Percentiles rank a stretch among this genome's conserved stretches.
Evolutionary conservation across 805 yeast genomes (phyloP).

Genomic region (Candida quercuum): DNA sequence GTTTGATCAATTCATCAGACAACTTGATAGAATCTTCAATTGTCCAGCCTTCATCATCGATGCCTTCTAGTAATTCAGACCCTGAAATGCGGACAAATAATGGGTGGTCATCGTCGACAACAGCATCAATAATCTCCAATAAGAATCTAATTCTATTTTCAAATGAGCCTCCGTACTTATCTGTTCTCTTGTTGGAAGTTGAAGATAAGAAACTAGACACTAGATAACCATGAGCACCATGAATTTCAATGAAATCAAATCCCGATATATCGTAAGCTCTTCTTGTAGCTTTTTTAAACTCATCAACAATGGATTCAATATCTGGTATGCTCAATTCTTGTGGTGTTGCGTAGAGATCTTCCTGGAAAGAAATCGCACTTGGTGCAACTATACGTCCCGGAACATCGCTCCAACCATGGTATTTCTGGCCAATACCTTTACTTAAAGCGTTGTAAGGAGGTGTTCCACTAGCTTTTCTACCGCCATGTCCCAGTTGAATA

Average conservation of each 20-base stretch:
- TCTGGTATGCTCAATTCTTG: constrained; percentile 39
- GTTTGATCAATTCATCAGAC: constrained; percentile 32
- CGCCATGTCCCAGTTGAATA: constrained; percentile 51
- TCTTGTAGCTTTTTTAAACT: constrained; percentile 41
- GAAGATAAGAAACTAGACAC: constrained; percentile 50
- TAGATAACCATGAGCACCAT: constrained; percentile 64
- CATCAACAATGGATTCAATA: constrained; percentile 33
- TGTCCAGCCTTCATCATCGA: constrained; percentile 32
- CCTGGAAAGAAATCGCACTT: constrained; percentile 30
- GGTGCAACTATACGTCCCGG: constrained; percentile 40
- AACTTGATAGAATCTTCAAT: constrained; percentile 39
- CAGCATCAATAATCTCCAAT: constrained; percentile 35
- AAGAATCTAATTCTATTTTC: constrained; percentile 23
- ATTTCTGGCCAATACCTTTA: constrained; percentile 25
- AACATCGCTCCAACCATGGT: constrained; percentile 35
- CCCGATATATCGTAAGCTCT: constrained; percentile 46
- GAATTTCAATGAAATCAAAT: constrained; percentile 58
- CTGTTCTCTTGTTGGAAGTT: constrained; percentile 39
- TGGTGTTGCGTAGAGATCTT: constrained; percentile 26
- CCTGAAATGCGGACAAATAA: constrained; percentile 44
- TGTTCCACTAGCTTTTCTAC: constrained; percentile 40
- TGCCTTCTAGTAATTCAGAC: constrained; percentile 27
- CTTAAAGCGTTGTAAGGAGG: constrained; percentile 27
- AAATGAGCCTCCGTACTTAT: constrained; percentile 50
- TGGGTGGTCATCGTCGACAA: constrained; percentile 39